Conservation (phyloP, 306 rosid genomes). For the Gillenia trifoliata region DNA sequence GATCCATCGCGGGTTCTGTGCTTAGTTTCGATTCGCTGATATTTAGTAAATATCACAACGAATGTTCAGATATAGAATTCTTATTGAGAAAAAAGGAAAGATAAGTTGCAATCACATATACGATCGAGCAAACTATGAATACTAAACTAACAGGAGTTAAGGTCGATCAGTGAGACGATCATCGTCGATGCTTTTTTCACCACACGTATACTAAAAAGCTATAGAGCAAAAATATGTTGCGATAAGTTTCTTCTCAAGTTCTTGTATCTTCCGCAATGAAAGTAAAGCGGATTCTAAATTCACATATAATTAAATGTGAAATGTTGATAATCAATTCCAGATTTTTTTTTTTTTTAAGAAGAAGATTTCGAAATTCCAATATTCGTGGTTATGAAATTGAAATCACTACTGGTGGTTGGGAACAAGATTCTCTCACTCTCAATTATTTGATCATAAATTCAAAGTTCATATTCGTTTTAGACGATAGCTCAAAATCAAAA, state of each 20-base stretch:
- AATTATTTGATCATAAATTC: neutral
- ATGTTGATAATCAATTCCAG: neutral
- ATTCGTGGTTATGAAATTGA: neutral
- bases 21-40: neutral
- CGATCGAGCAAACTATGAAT: too few species aligned
- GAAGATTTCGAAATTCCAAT: neutral
- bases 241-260: too few species aligned
- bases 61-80: neutral
- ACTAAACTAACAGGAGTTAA: too few species aligned
- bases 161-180: neutral
- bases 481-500: neutral
- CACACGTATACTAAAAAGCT: neutral
- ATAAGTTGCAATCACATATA: neutral
- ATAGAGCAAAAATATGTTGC: neutral
- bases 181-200: neutral
- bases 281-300: too few species aligned
- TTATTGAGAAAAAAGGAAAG: neutral
- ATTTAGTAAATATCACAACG: neutral
- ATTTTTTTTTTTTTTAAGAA: too few species aligned
- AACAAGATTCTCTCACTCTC: neutral
- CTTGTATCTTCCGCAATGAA: too few species aligned
- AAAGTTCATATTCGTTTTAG: neutral
- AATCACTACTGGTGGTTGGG: neutral
- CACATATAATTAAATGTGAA: neutral
- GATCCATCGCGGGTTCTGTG: neutral